phyloP scores from a whole-genome alignment of 345 rosid species.

The Jatropha curcas region DNA sequence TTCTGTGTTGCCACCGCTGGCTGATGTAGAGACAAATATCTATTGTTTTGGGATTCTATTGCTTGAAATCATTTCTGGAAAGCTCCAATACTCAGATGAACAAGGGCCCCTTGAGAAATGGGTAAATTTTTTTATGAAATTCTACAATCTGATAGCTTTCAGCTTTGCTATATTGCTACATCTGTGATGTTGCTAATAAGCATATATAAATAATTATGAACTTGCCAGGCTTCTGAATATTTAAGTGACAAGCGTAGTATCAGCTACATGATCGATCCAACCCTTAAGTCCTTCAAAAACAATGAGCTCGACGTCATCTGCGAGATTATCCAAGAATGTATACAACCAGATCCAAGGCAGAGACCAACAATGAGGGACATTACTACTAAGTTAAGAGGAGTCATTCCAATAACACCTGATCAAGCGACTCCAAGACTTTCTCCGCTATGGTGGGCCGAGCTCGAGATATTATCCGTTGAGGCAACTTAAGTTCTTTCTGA shows the following conservation, averaged over 20 bases:
- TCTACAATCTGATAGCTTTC: background rate
- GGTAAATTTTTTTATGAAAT: slow-evolving; percentile 44
- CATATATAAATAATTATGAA: slow-evolving; percentile 2
- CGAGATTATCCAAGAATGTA: slow-evolving; percentile 60
- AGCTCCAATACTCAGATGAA: slow-evolving; percentile 64
- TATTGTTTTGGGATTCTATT: slow-evolving; percentile 70
- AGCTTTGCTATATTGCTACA: background rate
- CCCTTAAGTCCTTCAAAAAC: slow-evolving; percentile 61
- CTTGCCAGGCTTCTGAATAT: slow-evolving; percentile 62
- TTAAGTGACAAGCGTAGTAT: slow-evolving; percentile 46
- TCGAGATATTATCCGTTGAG: slow-evolving; percentile 87
- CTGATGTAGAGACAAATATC: slow-evolving; percentile 61
- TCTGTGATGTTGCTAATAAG: background rate
- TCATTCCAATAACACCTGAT: slow-evolving; percentile 63
- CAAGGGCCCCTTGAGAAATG: slow-evolving; percentile 67
- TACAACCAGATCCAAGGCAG: slow-evolving; percentile 47
- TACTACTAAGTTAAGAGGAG: slow-evolving; percentile 56
- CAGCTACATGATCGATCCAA: slow-evolving; percentile 62
- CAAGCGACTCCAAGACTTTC: slow-evolving; percentile 95
- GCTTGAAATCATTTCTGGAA: slow-evolving; percentile 89
- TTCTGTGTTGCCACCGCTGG: slow-evolving; percentile 43
- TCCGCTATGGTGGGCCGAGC: slow-evolving; percentile 99
- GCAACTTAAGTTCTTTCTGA: slow-evolving; percentile 44
- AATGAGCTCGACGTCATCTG: slow-evolving; percentile 68
- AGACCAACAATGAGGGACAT: slow-evolving; percentile 73